Evolutionary conservation across 1,284 basidiomycete genomes (phyloP), one percentile per base, ranked within the genome.

Genomic region (Sporisorium exsertum): DNA sequence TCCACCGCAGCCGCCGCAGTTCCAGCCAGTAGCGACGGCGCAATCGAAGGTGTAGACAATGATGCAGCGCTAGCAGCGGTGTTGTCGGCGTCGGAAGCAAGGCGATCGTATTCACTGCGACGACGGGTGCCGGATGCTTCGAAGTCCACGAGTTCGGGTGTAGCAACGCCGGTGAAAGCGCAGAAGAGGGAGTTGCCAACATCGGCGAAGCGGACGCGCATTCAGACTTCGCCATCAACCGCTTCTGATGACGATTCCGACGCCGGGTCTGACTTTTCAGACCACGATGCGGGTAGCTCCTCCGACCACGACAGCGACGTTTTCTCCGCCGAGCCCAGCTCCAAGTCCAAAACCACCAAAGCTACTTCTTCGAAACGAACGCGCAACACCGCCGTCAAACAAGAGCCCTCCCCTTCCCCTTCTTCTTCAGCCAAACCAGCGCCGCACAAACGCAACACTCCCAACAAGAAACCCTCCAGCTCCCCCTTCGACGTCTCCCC

Each of bases 401-500:
- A 3, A 5, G 40, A 43, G 16, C 16, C 16, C 16, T 18, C 45
- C 9, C 29, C 46, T 5, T n/a, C 16, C 40, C 8, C 16, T 8
- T 18, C 45, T 4, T 27, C 46, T 7, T 1, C 4, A 20, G 40
- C n/a, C 18, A 43, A 43, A 20, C n/a, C 15, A 32, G 24, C 56
- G 8, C 49, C 55, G 2, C n/a, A 16, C 58, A 59, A 54, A 56
- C 33, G 53, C 27, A 42, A 18, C 13, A 35, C 51, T 1, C 50
- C 66, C 37, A 40, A 37, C 8, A 65, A 63, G 32, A 75, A 75
- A 54, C 47, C 59, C 3, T 12, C 72, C 7, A n/a, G 50, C 12
- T 70, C 67, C 8, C 74, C 72, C 16, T 74, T 77, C 37, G 62
- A 64, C 43, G 45, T 70, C 22, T 80, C 79, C 27, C 80, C 80